Base-by-base conservation (phyloP, 495 filamentous ascomycete genomes). In the Haplographium delicatum region DNA sequence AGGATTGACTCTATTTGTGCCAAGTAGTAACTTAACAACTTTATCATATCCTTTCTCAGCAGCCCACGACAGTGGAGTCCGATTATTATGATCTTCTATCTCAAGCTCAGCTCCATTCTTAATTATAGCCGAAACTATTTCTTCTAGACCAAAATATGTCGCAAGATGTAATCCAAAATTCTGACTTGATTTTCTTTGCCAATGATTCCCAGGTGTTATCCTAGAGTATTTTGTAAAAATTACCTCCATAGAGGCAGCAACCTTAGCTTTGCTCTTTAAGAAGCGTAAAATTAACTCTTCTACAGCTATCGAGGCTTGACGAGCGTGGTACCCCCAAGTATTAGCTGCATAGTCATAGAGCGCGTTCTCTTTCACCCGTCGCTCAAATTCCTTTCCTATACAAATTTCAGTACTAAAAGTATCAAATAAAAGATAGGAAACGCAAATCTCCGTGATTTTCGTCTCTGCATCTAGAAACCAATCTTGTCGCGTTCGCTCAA, bases 371-470 rank as follows among this genome's bases (percentile, higher is more conserved):
- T 43, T 23, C 4, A 57, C 11, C 8, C 67, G 65, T 41, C 22
- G 33, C 28, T 61, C 49, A 46, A 75, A 69, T 70, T 15, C 57
- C 1, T 46, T 16, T 4, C 53, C 46, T 7, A 16, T 45, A 38
- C 50, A 58, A 49, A 49, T 1, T 6, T 50, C 50, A 30, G n/a
- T 18, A n/a, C 50, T 39, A 46, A 58, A 58, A 3, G 2, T 15
- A 26, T 53, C 30, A 39, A 53, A 58, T 44, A 30, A 69, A 18
- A 80, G 65, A 45, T 76, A 77, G 0, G 67, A 71, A 37, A 72
- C 22, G 54, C 75, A 79, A 13, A 47, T 59, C 15, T 16, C 50
- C 15, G 70, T 54, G 13, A 79, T 68, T 8, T 57, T 35, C 5
- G 27, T 9, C 28, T 71, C 53, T 3, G 67, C 68, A 47, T 62